A percentile compares a stretch with the other conserved stretches of the same genome.
phyloP scores from a whole-genome alignment of 257 asterid species.

The Paulownia fortunei region DNA sequence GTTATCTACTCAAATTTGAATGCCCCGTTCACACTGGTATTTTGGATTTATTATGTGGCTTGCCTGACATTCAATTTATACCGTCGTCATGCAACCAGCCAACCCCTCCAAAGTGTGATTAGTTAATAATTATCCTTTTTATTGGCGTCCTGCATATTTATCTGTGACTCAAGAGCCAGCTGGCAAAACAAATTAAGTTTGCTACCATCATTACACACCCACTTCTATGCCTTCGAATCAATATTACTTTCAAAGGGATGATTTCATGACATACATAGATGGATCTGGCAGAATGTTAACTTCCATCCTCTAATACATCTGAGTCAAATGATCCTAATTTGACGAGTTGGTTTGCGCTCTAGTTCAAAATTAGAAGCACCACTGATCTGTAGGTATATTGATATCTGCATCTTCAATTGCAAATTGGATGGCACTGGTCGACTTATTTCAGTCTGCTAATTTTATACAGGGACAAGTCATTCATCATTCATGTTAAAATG shows the following conservation, averaged over 20 bases:
- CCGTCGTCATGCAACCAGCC: neutral
- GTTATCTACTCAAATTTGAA: conserved; percentile 13
- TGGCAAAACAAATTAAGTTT: neutral
- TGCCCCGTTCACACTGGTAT: neutral
- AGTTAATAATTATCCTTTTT: neutral
- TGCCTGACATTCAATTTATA: neutral
- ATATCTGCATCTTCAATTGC: neutral
- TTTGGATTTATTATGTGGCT: neutral
- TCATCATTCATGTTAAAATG: neutral
- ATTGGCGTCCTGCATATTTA: too few relatives aligned
- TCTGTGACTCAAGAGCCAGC: neutral
- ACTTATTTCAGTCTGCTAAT: neutral
- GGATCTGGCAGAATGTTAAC: neutral
- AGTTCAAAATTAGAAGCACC: neutral
- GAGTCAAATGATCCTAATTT: neutral
- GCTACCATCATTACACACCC: neutral
- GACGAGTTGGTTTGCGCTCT: neutral
- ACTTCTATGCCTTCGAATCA: conserved; percentile 2
- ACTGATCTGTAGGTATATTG: neutral
- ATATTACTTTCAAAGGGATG: neutral
- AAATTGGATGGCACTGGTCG: neutral
- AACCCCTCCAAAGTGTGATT: neutral
- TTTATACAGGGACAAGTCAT: neutral
- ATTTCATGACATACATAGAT: neutral
- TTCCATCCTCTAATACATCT: neutral